Percentiles rank a stretch among this genome's conserved stretches.
These are phyloP conservation scores for Pelagomonas calceolata DNA, from an alignment of 108 stramenopile genomes.

Conservation along the genomic window DNA sequence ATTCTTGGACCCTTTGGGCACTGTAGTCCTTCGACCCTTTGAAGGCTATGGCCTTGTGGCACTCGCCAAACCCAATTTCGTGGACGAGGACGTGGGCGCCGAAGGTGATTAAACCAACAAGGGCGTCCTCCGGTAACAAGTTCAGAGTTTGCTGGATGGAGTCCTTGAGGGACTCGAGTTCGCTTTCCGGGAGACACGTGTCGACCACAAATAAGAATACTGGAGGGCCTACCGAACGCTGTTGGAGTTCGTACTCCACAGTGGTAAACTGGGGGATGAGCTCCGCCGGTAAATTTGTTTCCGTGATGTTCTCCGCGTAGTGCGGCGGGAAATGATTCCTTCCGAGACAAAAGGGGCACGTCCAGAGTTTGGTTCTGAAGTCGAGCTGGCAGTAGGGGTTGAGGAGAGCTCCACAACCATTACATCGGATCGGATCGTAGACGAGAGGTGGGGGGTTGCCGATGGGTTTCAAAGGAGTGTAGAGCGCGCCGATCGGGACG, in stretches of 20 bases:
- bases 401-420: conserved; percentile 80
- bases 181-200: conserved; percentile 80
- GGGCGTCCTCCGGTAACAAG: conserved; percentile 79
- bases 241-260: conserved; percentile 91
- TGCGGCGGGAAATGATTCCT: conserved; percentile 98
- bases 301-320: conserved; percentile 96
- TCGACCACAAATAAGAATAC: conserved; percentile 94
- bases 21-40: conserved; percentile 79
- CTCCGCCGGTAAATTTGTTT: conserved; percentile 93
- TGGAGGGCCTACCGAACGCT: conserved; percentile 70
- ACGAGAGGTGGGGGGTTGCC: conserved; percentile 61
- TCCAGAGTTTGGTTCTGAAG: conserved; percentile 92
- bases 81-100: conserved; percentile 96
- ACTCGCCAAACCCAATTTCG: conserved; percentile 82
- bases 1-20: conserved; percentile 65
- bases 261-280: conserved; percentile 96
- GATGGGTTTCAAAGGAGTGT: conserved; percentile 89
- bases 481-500: conserved; percentile 88
- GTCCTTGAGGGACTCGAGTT: conserved; percentile 85
- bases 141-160: conserved; percentile 81
- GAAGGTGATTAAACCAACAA: conserved; percentile 93
- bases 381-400: conserved; percentile 96
- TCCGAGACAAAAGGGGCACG: conserved; percentile 91
- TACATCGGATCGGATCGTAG: conserved; percentile 96
- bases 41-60: conserved; percentile 82